These are phyloP conservation scores for Pezicula carpinea DNA, from an alignment of 2,329 filamentous ascomycete genomes.

Conservation along the genomic window DNA sequence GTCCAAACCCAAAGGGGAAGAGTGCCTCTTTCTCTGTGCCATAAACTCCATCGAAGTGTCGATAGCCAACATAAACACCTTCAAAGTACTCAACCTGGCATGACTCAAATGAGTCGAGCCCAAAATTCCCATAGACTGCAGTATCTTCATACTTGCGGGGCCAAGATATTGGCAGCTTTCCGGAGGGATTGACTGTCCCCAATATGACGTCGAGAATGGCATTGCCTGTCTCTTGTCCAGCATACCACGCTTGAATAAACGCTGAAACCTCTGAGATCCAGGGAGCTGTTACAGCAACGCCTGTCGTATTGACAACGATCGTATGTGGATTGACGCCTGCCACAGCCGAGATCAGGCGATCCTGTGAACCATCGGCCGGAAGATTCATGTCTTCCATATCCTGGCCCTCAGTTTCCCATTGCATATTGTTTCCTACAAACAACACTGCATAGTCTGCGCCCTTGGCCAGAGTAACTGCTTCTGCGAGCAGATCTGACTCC, in stretches of 20 bases:
- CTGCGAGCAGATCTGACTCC: conserved; percentile 21
- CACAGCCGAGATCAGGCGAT: conserved; percentile 39
- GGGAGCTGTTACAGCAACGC: neutral
- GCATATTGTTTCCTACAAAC: conserved; percentile 51
- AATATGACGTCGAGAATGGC: conserved; percentile 58
- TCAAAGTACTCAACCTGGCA: conserved; percentile 57
- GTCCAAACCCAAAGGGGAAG: conserved; percentile 60
- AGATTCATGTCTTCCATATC: conserved; percentile 11
- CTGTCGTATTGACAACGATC: conserved; percentile 4
- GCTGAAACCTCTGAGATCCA: conserved; percentile 5
- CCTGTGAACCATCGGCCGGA: conserved; percentile 4
- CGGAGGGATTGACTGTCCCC: conserved; percentile 8
- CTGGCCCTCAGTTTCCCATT: conserved; percentile 11
- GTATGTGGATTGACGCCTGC: conserved; percentile 32
- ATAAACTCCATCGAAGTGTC: conserved; percentile 46
- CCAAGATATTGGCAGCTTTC: conserved; percentile 12
- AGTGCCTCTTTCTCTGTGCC: conserved; percentile 46
- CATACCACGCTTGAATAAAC: conserved; percentile 49
- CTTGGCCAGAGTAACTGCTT: conserved; percentile 50
- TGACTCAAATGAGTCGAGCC: conserved; percentile 57
- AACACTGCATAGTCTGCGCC: conserved; percentile 55
- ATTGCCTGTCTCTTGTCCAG: conserved; percentile 61
- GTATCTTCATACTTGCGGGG: conserved; percentile 3
- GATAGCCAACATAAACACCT: conserved; percentile 59
- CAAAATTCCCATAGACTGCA: conserved; percentile 18